A percentile compares a stretch with the other conserved stretches of the same genome.
phyloP scores from a whole-genome alignment of 1,284 basidiomycete genomes.

The Polyporus tsugae region DNA sequence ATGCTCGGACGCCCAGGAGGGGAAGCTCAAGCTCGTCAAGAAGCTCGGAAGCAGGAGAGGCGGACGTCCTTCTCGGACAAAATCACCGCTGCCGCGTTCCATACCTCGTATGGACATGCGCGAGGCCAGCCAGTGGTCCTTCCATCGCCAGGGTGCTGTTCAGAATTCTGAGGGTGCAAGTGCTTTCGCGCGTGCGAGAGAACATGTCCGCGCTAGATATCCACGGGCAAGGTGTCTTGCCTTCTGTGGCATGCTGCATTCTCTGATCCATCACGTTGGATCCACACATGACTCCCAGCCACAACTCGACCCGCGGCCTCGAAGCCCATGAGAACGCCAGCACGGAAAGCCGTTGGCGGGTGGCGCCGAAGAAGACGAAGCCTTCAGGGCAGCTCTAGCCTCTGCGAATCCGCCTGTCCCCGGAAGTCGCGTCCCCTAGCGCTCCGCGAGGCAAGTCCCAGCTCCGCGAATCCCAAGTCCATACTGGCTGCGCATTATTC shows the following conservation, averaged over 20 bases:
- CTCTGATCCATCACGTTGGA: not conserved
- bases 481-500: not conserved
- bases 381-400: not conserved
- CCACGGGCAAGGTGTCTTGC: not conserved
- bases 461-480: not conserved
- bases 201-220: not conserved
- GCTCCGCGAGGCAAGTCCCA: not conserved
- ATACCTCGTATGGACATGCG: not conserved
- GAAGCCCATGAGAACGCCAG: not conserved
- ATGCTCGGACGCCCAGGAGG: not conserved
- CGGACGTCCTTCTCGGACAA: slow-evolving; percentile 4
- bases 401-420: not conserved
- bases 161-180: not conserved
- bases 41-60: not conserved
- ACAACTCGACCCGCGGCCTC: not conserved
- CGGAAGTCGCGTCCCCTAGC: not conserved
- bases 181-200: not conserved
- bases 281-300: not conserved
- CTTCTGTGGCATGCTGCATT: not conserved
- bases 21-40: not conserved
- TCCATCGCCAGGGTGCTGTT: not conserved
- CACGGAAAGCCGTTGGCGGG: not conserved
- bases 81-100: slow-evolving; percentile 1
- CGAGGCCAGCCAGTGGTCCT: not conserved
- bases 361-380: slow-evolving; percentile 4